Base-by-base conservation (phyloP, 2,329 filamentous ascomycete species). In the Fonsecaea nubica region DNA sequence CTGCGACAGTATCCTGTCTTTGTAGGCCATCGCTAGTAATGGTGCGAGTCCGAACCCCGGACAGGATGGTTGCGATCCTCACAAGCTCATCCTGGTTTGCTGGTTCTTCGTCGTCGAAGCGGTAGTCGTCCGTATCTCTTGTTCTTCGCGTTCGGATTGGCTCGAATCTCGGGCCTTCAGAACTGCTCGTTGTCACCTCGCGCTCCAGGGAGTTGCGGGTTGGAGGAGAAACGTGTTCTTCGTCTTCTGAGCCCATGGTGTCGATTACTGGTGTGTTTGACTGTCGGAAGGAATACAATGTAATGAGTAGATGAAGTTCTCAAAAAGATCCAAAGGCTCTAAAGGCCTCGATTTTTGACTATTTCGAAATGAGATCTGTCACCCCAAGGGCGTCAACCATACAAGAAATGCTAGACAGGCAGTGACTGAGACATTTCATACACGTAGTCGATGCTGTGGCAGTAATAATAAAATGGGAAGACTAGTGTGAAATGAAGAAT, bases 111-210 rank as follows among this genome's bases (percentile, higher is more conserved):
- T 65, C 21, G n/a, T 68, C 54, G 50, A 70, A 69, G 33, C 64
- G 63, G 38, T 70, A 70, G 21, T 66, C 66, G 5, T 64, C 50
- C 4, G 52, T 55, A 48, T 69, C 66, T 33, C 68, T 62, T 7
- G 68, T 68, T 55, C 58, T 70, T 40, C 63, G 64, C 12, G 68
- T 67, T n/a, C 68, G 68, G 33, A 70, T 69, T 35, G 66, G 66
- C 53, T 70, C 68, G 50, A 70, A 70, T 25, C 33, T 18, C 13
- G 63, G 68, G 2, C 63, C 63, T 42, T 67, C 65, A 35, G 68
- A 70, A 40, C 68, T 66, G 82, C 83, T 55, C 82, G 83, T 66
- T 13, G 64, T 63, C 10, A 66, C 62, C 50, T 61, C 57, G 30
- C 57, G 63, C 12, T 65, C 50, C n/a, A 65, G 52, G 6, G 35